Evolutionary conservation across 2,329 filamentous ascomycete genomes (phyloP), one percentile per base, ranked within the genome.

Genomic region (Pseudogymnoascus sp.): DNA sequence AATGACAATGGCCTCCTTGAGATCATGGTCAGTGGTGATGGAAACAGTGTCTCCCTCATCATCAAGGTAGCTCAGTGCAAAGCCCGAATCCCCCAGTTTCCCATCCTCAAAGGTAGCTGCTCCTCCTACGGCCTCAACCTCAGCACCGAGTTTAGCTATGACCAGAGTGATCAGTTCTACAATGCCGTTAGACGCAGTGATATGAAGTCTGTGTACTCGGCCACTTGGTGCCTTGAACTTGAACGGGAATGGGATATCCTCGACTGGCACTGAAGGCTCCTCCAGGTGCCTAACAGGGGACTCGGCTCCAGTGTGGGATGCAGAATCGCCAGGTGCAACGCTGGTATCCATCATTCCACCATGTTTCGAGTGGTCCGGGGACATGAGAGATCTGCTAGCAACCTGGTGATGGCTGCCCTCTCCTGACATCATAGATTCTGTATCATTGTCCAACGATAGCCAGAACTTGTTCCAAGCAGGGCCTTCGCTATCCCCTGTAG

Each of bases 381-480:
- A 96, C 78, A 96, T 86, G 68, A 93, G 81, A 35, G 89, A 92
- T 64, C 90, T 85, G 65, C 86, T 84, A 58, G 85, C 73, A 69
- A 79, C 80, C 69, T 86, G 81, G 69, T 90, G 88, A 71, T 88
- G 87, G 71, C 89, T 90, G 58, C 89, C 90, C 63, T 95, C 91
- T 64, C 92, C 94, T 64, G 94, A 99, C 75, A 97, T 87, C 82
- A 96, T 89, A 2, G 94, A 99, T 76, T 97, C 94, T 12, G 92
- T 93, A 74, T 96, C 93, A 70, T 95, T 86, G 75, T 97, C 86
- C 70, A 99, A 87, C 0, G 94, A 97, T 68, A 97, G 82, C 94
- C 94, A 99, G 79, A 99, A 99, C 77, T 97, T 99, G 80, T 97
- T 97, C 94, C 94, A 99, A 5, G 94, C 94, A 4, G 94, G 94